Evolutionary conservation across 768 basidiomycete genomes (phyloP), one percentile per base, ranked within the genome.

Genomic region (Tricholoma saponaceum): DNA sequence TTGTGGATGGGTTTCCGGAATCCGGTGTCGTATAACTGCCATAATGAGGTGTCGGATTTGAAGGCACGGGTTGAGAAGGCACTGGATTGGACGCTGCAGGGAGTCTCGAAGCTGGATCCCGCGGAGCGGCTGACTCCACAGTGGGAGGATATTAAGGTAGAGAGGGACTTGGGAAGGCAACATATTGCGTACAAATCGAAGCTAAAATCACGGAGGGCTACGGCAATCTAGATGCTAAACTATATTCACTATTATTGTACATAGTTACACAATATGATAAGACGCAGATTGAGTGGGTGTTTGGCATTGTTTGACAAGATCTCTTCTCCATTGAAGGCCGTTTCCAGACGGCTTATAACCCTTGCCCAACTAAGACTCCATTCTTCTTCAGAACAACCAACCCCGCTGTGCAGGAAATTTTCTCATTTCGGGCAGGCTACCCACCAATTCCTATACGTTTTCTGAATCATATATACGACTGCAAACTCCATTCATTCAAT

Each of bases 1-100:
- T 74, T 93, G 51, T 99, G 96, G 96, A 76, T 95, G 61, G 77
- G 79, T 18, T 86, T 83, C 68, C 86, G 95, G 37, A 78, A 83
- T 57, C 77, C 83, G 0, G 76, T 92, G 53, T 76, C 85, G 7
- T 98, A 89, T 68, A 70, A 80, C 4, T 77, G 88, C n/a, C 73
- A 79, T 30, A 67, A 73, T 5, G 69, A 72, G 25, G 88, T 85
- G 1, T 61, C 70, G 12, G 71, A 66, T 14, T 64, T 92, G 46
- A 91, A 93, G 67, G 66, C 66, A 12, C 72, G 87, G 25, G 74
- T 86, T 6, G 92, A 96, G 72, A 65, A 66, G 33, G 85, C 78
- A 13, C 77, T 95, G 64, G 86, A 92, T 51, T 86, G 83, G 77
- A 76, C 72, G 58, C 70, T 90, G 59, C 66, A 74, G 55, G 72